Evolutionary conservation across 352 stramenopile species (phyloP).

Genomic region (Globisporangium spinosum): DNA sequence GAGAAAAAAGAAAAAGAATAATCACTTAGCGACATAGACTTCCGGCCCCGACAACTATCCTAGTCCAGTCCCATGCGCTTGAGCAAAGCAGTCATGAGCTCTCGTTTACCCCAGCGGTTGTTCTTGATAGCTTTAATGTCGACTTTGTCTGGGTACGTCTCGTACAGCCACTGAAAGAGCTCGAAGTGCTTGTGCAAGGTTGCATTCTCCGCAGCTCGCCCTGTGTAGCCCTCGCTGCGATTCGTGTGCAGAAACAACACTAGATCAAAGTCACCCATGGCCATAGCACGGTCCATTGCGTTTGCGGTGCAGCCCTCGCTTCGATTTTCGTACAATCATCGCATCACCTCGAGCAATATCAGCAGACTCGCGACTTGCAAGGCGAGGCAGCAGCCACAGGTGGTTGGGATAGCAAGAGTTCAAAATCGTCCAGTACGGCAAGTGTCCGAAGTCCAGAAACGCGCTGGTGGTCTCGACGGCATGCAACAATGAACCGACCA

Average conservation of each 20-base stretch:
- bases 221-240: background rate
- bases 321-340: background rate
- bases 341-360: background rate
- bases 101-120: no score
- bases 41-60: no score
- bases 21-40: no score
- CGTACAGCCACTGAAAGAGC: constrained; percentile 8
- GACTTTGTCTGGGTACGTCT: background rate
- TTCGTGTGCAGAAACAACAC: background rate
- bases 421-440: background rate
- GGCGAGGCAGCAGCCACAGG: background rate
- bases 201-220: background rate
- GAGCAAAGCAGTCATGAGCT: background rate
- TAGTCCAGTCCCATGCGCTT: background rate
- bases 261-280: background rate
- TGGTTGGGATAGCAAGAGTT: background rate
- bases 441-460: background rate
- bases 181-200: background rate
- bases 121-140: background rate
- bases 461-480: background rate
- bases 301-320: background rate
- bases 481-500: background rate
- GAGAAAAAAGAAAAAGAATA: no score
- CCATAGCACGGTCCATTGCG: background rate
- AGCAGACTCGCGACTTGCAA: background rate